Conservation (phyloP, 2,329 filamentous ascomycete species). For the Cercospora sesami region DNA sequence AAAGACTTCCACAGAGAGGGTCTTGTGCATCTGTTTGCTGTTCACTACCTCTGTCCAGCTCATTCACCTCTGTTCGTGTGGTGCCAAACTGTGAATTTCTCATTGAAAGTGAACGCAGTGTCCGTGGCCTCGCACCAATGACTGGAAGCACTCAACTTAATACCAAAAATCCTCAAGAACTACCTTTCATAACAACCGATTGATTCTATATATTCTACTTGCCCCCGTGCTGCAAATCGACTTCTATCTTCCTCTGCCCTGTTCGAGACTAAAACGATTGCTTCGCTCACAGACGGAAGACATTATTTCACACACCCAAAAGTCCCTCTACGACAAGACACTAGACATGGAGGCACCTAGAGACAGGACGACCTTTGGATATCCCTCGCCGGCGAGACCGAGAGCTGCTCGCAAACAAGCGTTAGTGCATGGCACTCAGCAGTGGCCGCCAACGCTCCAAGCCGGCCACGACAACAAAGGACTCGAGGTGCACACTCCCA, state of each 20-base stretch:
- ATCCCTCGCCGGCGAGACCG: neutral
- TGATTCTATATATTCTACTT: neutral
- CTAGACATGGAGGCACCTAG: neutral
- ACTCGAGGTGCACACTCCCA: neutral
- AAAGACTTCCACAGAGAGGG: neutral
- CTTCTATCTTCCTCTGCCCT: neutral
- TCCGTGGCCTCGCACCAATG: neutral
- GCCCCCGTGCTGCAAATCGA: neutral
- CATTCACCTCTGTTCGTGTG: neutral
- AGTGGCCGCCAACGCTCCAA: neutral
- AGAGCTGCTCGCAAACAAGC: neutral
- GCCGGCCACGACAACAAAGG: neutral
- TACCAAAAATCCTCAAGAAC: neutral
- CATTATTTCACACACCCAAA: neutral
- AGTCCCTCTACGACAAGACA: neutral
- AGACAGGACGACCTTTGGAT: neutral
- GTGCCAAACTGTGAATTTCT: neutral
- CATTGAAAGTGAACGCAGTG: neutral
- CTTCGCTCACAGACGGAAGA: neutral
- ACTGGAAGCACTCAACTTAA: neutral
- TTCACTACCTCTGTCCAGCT: neutral
- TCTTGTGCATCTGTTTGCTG: neutral
- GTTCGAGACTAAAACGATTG: neutral
- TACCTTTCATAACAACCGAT: neutral
- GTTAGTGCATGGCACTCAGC: neutral